Evolutionary conservation across 1,139 yeast genomes (phyloP).

Genomic region (Kazachstania sp.): DNA sequence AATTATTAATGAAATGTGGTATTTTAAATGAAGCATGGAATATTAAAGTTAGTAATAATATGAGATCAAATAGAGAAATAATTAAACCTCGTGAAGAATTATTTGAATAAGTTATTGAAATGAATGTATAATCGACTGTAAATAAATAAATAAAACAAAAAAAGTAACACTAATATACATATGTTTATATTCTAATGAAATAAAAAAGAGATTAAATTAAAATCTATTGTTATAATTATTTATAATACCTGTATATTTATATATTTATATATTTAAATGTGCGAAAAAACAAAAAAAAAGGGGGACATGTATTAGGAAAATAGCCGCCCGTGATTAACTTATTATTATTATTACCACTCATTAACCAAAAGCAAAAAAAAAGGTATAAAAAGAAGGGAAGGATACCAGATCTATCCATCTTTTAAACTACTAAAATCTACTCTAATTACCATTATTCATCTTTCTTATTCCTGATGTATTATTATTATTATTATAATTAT

Average conservation of each 20-base stretch:
- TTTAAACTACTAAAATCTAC: too few species aligned
- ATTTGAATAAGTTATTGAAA: slow-evolving; percentile 4
- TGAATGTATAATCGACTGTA: background rate
- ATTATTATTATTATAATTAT: background rate
- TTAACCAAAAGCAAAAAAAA: too few species aligned
- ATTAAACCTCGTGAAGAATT: slow-evolving; percentile 6
- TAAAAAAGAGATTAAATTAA: background rate
- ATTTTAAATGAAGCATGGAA: slow-evolving; percentile 68
- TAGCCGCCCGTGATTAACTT: too few species aligned
- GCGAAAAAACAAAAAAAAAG: background rate
- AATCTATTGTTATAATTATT: background rate
- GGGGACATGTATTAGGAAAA: too few species aligned
- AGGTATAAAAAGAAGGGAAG: too few species aligned
- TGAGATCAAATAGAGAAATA: slow-evolving; percentile 5
- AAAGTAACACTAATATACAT: too few species aligned
- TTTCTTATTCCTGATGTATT: too few species aligned
- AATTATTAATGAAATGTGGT: slow-evolving; percentile 71
- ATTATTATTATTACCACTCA: background rate
- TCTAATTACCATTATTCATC: too few species aligned
- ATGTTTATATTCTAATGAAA: background rate
- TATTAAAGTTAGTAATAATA: slow-evolving; percentile 37
- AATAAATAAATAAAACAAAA: too few species aligned
- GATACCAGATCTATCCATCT: too few species aligned
- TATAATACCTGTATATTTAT: background rate
- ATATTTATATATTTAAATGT: background rate